Percentiles rank a stretch among this genome's conserved stretches.
These are phyloP conservation scores for Russula olivacea DNA, from an alignment of 768 basidiomycete genomes.

Conservation along the genomic window DNA sequence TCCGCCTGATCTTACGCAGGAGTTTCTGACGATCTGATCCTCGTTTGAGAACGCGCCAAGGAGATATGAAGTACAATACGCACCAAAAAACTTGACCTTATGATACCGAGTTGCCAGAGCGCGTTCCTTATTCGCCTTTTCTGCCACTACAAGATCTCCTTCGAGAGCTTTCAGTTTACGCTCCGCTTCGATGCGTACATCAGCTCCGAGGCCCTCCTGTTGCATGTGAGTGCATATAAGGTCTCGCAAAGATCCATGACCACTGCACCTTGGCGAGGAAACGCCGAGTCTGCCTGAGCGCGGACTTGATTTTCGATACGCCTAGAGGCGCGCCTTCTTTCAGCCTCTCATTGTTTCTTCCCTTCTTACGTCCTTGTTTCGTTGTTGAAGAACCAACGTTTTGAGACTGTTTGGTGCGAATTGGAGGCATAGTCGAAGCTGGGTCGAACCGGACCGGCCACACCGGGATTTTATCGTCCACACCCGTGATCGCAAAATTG, in stretches of 20 bases:
- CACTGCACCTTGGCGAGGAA: constrained; percentile 67
- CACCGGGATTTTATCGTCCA: neutral
- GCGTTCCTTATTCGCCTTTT: constrained; percentile 60
- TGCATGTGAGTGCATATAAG: neutral
- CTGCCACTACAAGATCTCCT: constrained; percentile 60
- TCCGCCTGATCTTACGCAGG: constrained; percentile 64
- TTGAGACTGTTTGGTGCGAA: constrained; percentile 7
- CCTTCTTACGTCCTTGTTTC: neutral
- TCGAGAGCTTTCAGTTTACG: constrained; percentile 71
- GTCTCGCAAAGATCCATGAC: neutral
- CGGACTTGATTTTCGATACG: constrained; percentile 80
- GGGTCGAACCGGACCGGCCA: neutral
- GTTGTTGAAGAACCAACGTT: constrained; percentile 1
- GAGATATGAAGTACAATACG: constrained; percentile 22
- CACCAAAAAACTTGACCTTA: constrained; percentile 92
- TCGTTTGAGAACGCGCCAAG: neutral
- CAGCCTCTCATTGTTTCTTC: neutral
- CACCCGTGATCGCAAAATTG: neutral
- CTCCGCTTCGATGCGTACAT: constrained; percentile 77
- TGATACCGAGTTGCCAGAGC: constrained; percentile 75
- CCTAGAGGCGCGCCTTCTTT: constrained; percentile 44
- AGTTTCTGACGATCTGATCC: constrained; percentile 80
- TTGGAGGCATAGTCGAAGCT: constrained; percentile 14
- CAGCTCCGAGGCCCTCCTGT: constrained; percentile 77
- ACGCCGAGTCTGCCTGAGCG: constrained; percentile 75